Conservation (phyloP, 192 early-diverging fungal genomes). For the Umbelopsis vinacea region DNA sequence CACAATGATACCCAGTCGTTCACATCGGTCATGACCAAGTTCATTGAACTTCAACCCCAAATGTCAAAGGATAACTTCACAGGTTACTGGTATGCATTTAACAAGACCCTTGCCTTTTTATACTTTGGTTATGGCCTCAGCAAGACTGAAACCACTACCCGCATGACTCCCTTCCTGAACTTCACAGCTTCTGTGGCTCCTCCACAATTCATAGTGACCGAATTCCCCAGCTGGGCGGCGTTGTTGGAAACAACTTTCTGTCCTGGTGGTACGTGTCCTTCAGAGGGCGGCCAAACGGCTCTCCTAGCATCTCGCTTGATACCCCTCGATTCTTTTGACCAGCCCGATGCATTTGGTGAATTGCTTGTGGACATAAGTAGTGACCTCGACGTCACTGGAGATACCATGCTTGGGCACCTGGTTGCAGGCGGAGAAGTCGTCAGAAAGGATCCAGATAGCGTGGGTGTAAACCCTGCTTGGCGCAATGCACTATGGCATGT, state of each 20-base stretch:
- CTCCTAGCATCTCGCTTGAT: constrained; percentile 43
- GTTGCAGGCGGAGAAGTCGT: background rate
- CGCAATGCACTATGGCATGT: constrained; percentile 11
- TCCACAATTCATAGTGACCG: background rate
- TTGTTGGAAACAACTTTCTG: background rate
- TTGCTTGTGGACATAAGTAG: background rate
- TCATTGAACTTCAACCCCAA: constrained; percentile 11
- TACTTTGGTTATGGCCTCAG: background rate
- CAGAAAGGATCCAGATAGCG: background rate
- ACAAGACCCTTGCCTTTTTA: background rate
- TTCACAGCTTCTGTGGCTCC: background rate
- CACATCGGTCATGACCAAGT: background rate
- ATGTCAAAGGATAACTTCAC: constrained; percentile 3
- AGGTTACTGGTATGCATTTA: background rate
- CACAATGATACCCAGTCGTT: background rate
- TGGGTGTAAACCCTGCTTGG: constrained; percentile 10
- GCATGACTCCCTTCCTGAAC: background rate
- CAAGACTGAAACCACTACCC: background rate
- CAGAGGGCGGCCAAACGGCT: background rate
- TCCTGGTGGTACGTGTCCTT: background rate
- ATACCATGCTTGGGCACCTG: constrained; percentile 1
- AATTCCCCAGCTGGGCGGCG: background rate
- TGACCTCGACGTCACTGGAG: background rate
- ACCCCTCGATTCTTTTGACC: constrained; percentile 18
- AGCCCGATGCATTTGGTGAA: background rate